These are phyloP conservation scores for Angomonas ambiguus DNA, from an alignment of 208 protist species.

Conservation along the genomic window DNA sequence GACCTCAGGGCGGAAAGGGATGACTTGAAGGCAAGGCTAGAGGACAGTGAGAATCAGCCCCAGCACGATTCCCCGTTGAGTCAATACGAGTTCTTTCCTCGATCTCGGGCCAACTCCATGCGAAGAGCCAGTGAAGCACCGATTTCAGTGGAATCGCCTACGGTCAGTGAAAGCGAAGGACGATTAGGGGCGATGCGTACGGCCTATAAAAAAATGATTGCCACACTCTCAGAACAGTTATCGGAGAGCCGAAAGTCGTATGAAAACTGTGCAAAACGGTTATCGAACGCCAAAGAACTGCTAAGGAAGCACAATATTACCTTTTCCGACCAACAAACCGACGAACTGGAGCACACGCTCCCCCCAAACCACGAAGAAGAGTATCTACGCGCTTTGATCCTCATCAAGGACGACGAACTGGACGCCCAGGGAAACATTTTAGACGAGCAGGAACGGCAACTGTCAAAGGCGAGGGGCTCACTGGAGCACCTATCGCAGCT, in stretches of 20 bases:
- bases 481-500: constrained; percentile 35
- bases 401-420: constrained; percentile 59
- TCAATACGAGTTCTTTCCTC: background rate
- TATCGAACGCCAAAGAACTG: constrained; percentile 29
- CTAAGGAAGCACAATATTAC: constrained; percentile 21
- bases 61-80: constrained; percentile 10
- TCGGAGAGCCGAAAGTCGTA: constrained; percentile 41
- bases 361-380: background rate
- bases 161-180: constrained; percentile 4
- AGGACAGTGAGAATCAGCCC: constrained; percentile 19
- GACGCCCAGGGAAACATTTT: constrained; percentile 54
- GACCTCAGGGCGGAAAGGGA: constrained; percentile 52
- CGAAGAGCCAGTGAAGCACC: background rate
- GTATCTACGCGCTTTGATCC: constrained; percentile 39
- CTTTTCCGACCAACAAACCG: background rate
- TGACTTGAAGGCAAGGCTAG: constrained; percentile 39
- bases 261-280: constrained; percentile 24
- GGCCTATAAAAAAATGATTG: constrained; percentile 50
- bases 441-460: constrained; percentile 45
- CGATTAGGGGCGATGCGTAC: constrained; percentile 23
- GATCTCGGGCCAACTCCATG: background rate
- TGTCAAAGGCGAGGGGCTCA: constrained; percentile 35
- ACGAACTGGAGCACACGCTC: background rate
- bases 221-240: constrained; percentile 58
- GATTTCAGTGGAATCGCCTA: constrained; percentile 1